These are phyloP conservation scores for Eucalyptus sideroxylon DNA, from an alignment of 345 rosid species.

Conservation along the genomic window DNA sequence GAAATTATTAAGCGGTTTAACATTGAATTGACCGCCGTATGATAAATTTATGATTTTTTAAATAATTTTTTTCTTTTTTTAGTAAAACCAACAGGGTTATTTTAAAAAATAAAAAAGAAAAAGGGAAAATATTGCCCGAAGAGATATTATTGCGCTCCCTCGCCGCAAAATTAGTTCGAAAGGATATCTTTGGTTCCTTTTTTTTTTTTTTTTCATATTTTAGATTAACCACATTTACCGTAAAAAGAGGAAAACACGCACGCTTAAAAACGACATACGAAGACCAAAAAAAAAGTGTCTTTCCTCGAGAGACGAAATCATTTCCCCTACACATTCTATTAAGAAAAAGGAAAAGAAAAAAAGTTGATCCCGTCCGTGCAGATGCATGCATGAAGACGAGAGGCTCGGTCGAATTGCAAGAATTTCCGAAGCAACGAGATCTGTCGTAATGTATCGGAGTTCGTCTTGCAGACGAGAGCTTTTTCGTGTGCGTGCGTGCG, in stretches of 20 bases:
- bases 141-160: background rate
- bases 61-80: rapidly evolving
- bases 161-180: background rate
- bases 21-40: rapidly evolving
- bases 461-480: background rate
- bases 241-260: background rate
- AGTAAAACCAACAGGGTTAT: background rate
- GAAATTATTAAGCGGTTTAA: background rate
- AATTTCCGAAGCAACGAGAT: background rate
- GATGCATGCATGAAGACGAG: background rate
- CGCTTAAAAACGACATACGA: background rate
- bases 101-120: too few relatives aligned
- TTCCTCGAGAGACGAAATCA: background rate
- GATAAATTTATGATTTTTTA: too few relatives aligned
- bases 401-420: too few relatives aligned
- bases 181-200: background rate
- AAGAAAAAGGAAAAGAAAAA: too few relatives aligned
- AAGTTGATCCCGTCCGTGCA: background rate
- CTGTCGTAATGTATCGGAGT: background rate
- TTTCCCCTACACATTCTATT: background rate
- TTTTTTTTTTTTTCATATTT: background rate
- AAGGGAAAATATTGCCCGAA: background rate
- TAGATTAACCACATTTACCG: background rate
- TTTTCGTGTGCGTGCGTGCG: background rate
- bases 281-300: background rate